phyloP scores from a whole-genome alignment of 805 yeast genomes.

The Lachancea kluyveri region DNA sequence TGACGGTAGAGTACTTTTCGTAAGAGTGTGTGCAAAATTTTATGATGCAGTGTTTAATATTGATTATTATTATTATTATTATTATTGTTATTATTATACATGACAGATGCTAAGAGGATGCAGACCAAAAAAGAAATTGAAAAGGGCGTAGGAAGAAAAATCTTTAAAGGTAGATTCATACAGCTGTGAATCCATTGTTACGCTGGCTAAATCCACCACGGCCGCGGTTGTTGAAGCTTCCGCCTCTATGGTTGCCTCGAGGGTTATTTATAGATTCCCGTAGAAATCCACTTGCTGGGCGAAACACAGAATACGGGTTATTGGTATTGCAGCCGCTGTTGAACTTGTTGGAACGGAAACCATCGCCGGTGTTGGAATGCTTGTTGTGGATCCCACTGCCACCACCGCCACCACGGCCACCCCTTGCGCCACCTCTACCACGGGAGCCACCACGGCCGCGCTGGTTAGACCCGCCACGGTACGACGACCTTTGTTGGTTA shows the following conservation, averaged over 20 bases:
- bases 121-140: too few species aligned
- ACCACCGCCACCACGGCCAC: conserved; percentile 10
- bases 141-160: too few species aligned
- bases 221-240: conserved; percentile 9
- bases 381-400: conserved; percentile 7
- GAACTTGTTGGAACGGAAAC: conserved; percentile 11
- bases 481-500: too few species aligned
- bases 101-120: background rate
- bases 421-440: conserved; percentile 11
- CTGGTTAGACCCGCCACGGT: conserved; percentile 6
- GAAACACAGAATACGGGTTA: conserved; percentile 23
- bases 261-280: conserved; percentile 9
- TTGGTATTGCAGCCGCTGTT: conserved; percentile 9
- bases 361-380: too few species aligned
- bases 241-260: conserved; percentile 10
- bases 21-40: too few species aligned
- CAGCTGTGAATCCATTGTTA: conserved; percentile 7
- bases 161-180: too few species aligned
- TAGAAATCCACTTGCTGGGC: conserved; percentile 31
- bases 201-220: conserved; percentile 6
- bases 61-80: too few species aligned
- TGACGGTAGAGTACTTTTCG: too few species aligned
- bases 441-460: conserved; percentile 10
- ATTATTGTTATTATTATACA: background rate
- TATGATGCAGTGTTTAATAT: too few species aligned